phyloP scores from a whole-genome alignment of 208 protist genomes.

The Trypanosoma brucei region DNA sequence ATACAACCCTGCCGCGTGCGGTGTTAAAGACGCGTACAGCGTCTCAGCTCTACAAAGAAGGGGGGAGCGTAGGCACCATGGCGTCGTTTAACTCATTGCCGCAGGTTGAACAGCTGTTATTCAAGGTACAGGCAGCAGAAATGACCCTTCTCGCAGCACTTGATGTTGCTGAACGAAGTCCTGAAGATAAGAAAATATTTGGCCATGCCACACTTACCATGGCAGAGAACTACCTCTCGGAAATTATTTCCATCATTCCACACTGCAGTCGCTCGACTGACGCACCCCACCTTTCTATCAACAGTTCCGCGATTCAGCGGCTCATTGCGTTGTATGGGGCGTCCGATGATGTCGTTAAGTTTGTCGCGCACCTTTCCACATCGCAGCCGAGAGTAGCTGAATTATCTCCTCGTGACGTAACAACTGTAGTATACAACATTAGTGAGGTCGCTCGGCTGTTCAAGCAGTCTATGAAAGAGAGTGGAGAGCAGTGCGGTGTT shows the following conservation, averaged over 20 bases:
- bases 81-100: constrained; percentile 54
- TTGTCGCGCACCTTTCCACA: constrained; percentile 32
- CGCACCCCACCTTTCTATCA: constrained; percentile 31
- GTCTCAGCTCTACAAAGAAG: constrained; percentile 71
- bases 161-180: constrained; percentile 36
- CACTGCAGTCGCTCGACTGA: constrained; percentile 41
- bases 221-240: constrained; percentile 45
- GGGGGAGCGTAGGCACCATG: constrained; percentile 28
- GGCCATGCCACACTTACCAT: constrained; percentile 52
- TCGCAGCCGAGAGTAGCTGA: constrained; percentile 13
- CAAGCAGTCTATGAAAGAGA: constrained; percentile 39
- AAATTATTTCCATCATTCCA: constrained; percentile 55
- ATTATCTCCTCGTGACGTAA: constrained; percentile 34
- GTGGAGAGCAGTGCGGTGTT: constrained; percentile 46
- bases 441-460: constrained; percentile 38
- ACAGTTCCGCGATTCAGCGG: constrained; percentile 44
- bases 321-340: constrained; percentile 37
- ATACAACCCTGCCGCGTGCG: not conserved
- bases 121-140: constrained; percentile 63
- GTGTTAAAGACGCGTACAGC: constrained; percentile 70
- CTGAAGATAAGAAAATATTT: constrained; percentile 30
- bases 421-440: constrained; percentile 38
- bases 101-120: constrained; percentile 56
- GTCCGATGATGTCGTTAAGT: constrained; percentile 20
- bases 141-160: constrained; percentile 56